Evolutionary conservation across 495 filamentous ascomycete species (phyloP).

Genomic region (Podospora didyma): DNA sequence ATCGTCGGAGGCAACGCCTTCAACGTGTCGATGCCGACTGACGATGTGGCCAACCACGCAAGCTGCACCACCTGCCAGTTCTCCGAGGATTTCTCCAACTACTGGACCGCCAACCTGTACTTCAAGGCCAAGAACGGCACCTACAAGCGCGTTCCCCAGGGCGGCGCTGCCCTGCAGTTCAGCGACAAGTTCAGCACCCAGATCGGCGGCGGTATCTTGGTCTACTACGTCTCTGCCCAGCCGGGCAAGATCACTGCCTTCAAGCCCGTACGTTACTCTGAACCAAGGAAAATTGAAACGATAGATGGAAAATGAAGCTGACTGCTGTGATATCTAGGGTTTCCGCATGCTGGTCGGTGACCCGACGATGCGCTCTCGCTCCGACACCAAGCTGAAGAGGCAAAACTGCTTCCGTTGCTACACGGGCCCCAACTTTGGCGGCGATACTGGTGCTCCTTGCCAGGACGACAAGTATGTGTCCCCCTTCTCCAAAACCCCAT

Average conservation of each 20-base stretch:
- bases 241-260: conserved; percentile 51
- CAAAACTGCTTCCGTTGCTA: conserved; percentile 49
- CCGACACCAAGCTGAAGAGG: conserved; percentile 34
- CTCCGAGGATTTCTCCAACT: conserved; percentile 25
- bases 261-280: conserved; percentile 37
- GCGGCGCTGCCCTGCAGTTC: conserved; percentile 40
- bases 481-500: background rate
- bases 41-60: conserved; percentile 33
- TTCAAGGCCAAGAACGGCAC: conserved; percentile 44
- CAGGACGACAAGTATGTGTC: conserved; percentile 20
- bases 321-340: conserved; percentile 27
- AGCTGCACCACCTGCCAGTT: conserved; percentile 24
- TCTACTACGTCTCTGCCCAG: conserved; percentile 52
- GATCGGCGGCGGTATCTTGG: conserved; percentile 44
- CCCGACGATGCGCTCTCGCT: conserved; percentile 35
- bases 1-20: conserved; percentile 48
- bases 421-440: conserved; percentile 46
- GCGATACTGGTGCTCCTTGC: conserved; percentile 42
- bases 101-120: conserved; percentile 45
- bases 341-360: conserved; percentile 54
- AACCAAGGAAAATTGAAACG: background rate
- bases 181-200: conserved; percentile 46
- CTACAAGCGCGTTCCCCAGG: conserved; percentile 42
- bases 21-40: conserved; percentile 39
- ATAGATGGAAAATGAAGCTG: background rate